These are phyloP conservation scores for Scedosporium apiospermum DNA, from an alignment of 2,329 filamentous ascomycete species.

Conservation along the genomic window DNA sequence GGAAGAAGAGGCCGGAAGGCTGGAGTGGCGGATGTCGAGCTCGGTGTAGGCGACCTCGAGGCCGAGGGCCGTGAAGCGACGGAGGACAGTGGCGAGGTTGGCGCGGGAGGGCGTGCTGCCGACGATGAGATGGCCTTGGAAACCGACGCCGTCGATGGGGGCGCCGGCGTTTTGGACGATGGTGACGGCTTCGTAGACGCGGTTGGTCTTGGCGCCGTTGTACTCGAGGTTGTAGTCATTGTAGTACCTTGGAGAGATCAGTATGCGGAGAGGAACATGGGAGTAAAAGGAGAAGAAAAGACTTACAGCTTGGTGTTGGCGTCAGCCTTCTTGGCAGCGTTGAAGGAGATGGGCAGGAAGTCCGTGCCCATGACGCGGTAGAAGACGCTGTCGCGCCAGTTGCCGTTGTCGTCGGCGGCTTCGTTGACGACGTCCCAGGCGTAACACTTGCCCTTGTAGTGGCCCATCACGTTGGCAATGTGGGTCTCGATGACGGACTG, in stretches of 20 bases:
- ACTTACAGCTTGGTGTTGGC: constrained; percentile 55
- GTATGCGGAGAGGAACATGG: not conserved
- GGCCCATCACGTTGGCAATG: constrained; percentile 45
- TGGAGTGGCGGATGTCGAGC: constrained; percentile 44
- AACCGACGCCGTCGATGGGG: constrained; percentile 54
- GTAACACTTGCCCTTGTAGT: constrained; percentile 55
- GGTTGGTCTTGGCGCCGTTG: constrained; percentile 47
- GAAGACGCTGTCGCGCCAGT: constrained; percentile 52
- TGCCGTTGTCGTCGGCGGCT: constrained; percentile 52
- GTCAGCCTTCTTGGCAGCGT: constrained; percentile 56
- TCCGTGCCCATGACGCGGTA: constrained; percentile 58
- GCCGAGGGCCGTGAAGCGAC: constrained; percentile 39
- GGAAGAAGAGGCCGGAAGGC: not conserved
- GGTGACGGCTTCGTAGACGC: constrained; percentile 49
- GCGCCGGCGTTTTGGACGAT: constrained; percentile 53
- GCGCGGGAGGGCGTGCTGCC: constrained; percentile 25
- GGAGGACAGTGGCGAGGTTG: constrained; percentile 37
- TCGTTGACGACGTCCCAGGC: constrained; percentile 58
- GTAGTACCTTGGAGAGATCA: constrained; percentile 28
- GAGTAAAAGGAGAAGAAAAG: constrained; percentile 9
- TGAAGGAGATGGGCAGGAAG: constrained; percentile 62
- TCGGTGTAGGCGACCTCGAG: constrained; percentile 57
- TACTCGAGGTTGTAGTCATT: constrained; percentile 64
- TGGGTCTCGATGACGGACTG: constrained; percentile 49
- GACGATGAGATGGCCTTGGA: constrained; percentile 43